Conservation (phyloP, 1,139 yeast species). For the Hansenula sp. region DNA sequence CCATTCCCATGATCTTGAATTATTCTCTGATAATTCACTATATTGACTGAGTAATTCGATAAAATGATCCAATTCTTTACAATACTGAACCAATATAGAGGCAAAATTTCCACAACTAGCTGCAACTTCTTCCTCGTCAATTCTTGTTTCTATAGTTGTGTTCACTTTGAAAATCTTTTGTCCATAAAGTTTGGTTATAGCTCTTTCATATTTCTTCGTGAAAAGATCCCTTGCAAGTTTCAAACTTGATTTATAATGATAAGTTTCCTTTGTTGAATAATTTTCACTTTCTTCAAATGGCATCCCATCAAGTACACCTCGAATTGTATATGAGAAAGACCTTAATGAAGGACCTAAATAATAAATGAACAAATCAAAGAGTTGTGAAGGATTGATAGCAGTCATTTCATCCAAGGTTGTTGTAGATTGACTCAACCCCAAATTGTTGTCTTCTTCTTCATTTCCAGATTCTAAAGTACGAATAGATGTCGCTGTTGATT, state of each 20-base stretch:
- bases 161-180: constrained; percentile 46
- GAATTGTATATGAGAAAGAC: constrained; percentile 60
- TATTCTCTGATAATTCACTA: constrained; percentile 26
- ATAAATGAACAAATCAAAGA: constrained; percentile 62
- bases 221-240: constrained; percentile 49
- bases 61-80: constrained; percentile 50
- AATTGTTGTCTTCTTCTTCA: background rate
- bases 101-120: constrained; percentile 85
- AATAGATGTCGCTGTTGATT: constrained; percentile 4
- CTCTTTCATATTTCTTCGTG: constrained; percentile 49
- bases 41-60: constrained; percentile 44
- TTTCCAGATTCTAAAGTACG: constrained; percentile 7
- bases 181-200: constrained; percentile 54
- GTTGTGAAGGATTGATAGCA: constrained; percentile 37
- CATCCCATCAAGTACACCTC: constrained; percentile 54
- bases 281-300: constrained; percentile 45
- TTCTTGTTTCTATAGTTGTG: constrained; percentile 29
- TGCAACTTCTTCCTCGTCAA: constrained; percentile 76
- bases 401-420: constrained; percentile 11
- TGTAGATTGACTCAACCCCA: constrained; percentile 7
- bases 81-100: constrained; percentile 57
- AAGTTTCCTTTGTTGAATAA: constrained; percentile 33
- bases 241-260: constrained; percentile 46
- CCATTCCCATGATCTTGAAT: constrained; percentile 45
- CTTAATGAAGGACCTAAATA: constrained; percentile 71